Conservation (phyloP, 495 filamentous ascomycete genomes). For the Amorphotheca resinae region DNA sequence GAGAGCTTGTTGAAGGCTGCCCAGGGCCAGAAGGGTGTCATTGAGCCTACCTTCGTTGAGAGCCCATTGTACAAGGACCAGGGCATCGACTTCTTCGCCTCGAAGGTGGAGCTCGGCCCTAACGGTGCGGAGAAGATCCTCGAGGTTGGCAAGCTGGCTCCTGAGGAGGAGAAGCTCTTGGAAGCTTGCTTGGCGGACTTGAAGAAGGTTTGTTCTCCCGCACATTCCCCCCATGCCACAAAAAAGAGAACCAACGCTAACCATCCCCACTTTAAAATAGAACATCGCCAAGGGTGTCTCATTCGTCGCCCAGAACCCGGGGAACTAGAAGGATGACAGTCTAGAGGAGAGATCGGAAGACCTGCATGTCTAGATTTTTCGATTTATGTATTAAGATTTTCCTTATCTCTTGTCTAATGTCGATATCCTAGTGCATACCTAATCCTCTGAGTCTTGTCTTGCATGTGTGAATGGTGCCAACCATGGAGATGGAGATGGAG, state of each 20-base stretch:
- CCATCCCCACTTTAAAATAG: conserved; percentile 9
- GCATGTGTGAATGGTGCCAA: no score
- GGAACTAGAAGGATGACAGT: conserved; percentile 31
- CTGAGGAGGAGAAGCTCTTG: conserved; percentile 78
- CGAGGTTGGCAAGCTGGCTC: conserved; percentile 67
- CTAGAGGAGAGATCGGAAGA: no score
- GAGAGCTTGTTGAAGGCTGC: conserved; percentile 87
- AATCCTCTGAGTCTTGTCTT: no score
- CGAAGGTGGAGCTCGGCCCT: conserved; percentile 85
- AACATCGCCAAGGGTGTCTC: conserved; percentile 46
- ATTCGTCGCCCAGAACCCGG: conserved; percentile 40
- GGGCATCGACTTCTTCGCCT: conserved; percentile 91
- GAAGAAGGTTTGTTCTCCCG: conserved; percentile 45
- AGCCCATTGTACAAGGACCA: conserved; percentile 95
- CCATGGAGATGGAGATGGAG: no score
- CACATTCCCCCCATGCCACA: background rate
- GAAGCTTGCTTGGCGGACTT: conserved; percentile 75
- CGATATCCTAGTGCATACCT: no score
- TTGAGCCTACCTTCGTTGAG: conserved; percentile 96
- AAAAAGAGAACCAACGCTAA: conserved; percentile 1
- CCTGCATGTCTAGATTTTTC: no score
- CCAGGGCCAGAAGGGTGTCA: conserved; percentile 85
- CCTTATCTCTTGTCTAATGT: no score
- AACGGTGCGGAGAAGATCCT: conserved; percentile 91
- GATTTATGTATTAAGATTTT: no score